Evolutionary conservation across 192 early-diverging fungal species (phyloP), one percentile per base, ranked within the genome.

Genomic region (Coemansia sp.): DNA sequence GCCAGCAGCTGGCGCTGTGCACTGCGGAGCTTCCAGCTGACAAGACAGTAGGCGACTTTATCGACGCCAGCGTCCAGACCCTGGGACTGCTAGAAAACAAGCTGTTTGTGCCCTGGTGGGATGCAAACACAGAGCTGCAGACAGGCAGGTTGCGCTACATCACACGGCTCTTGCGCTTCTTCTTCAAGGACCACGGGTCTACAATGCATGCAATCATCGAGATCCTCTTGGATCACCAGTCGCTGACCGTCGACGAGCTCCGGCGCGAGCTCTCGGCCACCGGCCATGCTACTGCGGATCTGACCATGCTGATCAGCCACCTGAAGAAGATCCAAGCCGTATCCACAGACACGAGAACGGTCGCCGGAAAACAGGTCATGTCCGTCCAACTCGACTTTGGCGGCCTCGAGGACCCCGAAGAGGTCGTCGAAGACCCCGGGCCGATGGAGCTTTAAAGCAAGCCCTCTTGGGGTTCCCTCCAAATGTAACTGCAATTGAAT

Each of bases 81-180:
- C 34, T 81, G 48, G 73, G 66, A 48, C 56, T 81, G 20, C 49
- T 81, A 19, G 73, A 81, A 61, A 81, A 66, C 61, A 75, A 75
- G 52, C 66, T 81, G 20, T 73, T 81, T 70, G 67, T 81, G 0
- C 70, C 78, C 9, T 81, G 78, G 78, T 81, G 78, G 78, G 78
- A 81, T n/a, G 23, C 40, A 0, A 69, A 61, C 23, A 65, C 68
- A 0, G 61, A 57, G 23, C 11, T 72, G 43, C 79, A 82, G 65
- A 59, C 64, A 2, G 63, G 64, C 41, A 64, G 79, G 10, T 46
- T 73, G 61, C 55, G 63, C 17, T 82, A 67, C 48, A 52, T 77
- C 32, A 43, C 66, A 0, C 41, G 75, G 17, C 62, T 82, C 22
- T 54, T 82, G 54, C 67, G 71, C 19, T 82, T 73, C 41, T 77